Evolutionary conservation across 2,329 filamentous ascomycete species (phyloP).

Genomic region (Epichloe gansuensis): DNA sequence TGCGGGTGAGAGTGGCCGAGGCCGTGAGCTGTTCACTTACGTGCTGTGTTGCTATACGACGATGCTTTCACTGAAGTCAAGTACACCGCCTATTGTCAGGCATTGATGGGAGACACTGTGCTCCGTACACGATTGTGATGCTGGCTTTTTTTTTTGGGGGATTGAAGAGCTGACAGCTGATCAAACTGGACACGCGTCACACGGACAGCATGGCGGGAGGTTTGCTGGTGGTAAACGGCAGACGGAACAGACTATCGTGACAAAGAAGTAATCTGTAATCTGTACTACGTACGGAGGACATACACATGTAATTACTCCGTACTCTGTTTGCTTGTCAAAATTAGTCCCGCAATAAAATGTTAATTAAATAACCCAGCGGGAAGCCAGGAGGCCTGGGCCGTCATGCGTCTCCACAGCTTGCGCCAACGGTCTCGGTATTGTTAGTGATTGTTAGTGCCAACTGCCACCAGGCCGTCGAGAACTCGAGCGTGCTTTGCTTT

Average conservation of each 20-base stretch:
- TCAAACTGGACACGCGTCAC: no score
- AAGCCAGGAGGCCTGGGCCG: not conserved
- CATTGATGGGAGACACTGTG: not conserved
- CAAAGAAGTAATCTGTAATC: no score
- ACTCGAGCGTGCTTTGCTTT: no score
- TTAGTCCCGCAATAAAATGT: not conserved
- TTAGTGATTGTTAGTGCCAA: not conserved
- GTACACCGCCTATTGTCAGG: slow-evolving; percentile 1
- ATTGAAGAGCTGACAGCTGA: no score
- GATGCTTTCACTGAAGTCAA: not conserved
- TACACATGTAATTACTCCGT: no score
- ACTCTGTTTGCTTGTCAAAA: no score
- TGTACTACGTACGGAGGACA: no score
- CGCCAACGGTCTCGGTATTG: not conserved
- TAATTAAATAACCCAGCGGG: not conserved
- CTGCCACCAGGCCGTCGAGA: no score
- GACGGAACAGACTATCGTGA: no score
- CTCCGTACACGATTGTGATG: not conserved
- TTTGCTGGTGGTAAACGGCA: no score
- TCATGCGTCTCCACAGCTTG: not conserved
- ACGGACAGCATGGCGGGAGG: no score
- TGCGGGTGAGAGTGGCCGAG: not conserved
- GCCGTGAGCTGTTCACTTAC: not conserved
- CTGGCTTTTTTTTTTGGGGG: not conserved
- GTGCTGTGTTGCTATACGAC: slow-evolving; percentile 4